Base-by-base conservation (phyloP, 1,284 basidiomycete genomes). In the Schizophyllum commune region DNA sequence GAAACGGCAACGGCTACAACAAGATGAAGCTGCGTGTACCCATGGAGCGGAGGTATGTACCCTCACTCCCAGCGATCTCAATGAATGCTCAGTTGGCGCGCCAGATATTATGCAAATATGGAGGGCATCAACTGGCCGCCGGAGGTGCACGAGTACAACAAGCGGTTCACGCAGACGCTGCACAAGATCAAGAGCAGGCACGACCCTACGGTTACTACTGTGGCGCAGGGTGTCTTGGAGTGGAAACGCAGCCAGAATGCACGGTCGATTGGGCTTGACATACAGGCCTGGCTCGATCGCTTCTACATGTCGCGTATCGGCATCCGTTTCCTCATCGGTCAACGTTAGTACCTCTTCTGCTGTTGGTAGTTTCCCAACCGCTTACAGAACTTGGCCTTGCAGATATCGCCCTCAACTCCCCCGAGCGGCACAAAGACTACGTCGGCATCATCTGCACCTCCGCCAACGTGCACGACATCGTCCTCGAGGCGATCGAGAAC, bases 401-500 rank as follows among this genome's bases (percentile, higher is more conserved):
- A 94, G 92, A 97, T 68, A 89, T 98, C 64, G 94, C 95, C 1
- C 78, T 98, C 56, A 97, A 97, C 72, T 93, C 89, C 0, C 85
- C 96, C 58, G 87, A 92, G 66, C 84, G 93, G 0, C 94, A 97
- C 69, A 82, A 85, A 61, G 89, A 96, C 72, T 97, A 97, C 70
- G 96, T 99, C 47, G 97, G 96, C 6, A 98, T 99, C 71, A 99
- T 99, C 70, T 99, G 96, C 75, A 98, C 94, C 4, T 84, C 91
- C 71, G 92, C 96, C 83, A 97, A 95, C 72, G 88, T 98, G 0
- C 92, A 94, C 68, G 94, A 97, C 70, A 96, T 97, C 64, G 89
- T 96, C n/a, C 92, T 94, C 72, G 97, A 99, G 80, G 94, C 97
- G 0, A 98, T 99, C 68, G 96, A 99, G 74, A 99, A 99, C 73